Evolutionary conservation across 768 basidiomycete genomes (phyloP), one percentile per base, ranked within the genome.

Genomic region (Chlorophyllum brunneum): DNA sequence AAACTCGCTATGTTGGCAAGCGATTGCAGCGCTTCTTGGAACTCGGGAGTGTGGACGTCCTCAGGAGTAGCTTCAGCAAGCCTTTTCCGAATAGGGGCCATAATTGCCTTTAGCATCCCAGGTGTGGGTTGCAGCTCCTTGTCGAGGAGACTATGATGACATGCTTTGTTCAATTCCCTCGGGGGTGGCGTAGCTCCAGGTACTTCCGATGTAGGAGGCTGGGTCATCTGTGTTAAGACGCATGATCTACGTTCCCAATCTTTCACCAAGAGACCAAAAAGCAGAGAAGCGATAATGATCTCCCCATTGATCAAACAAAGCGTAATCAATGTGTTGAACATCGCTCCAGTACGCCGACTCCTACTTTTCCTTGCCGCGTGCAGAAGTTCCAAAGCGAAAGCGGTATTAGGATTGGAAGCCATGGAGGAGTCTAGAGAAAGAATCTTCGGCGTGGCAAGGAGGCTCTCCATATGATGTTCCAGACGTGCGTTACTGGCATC

Each of bases 281-380:
- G 67, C 23, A 91, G 67, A 1, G 85, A 83, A 0, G 80, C 88
- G n/a, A 87, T 73, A 34, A 92, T 75, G 43, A 92, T 82, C 62
- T 92, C 90, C 22, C 88, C 87, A 44, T 92, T 88, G 33, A 89
- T 63, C 16, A 92, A 70, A 51, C 84, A 86, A 7, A 83, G 75
- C 3, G 77, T 70, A 56, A 91, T 72, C 43, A 89, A 65, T 1
- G 73, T 71, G 46, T 76, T 75, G 61, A 82, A 88, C 73, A 88
- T 81, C 26, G 71, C 68, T n/a, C 77, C 67, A 1, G 81, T 79
- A 38, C 83, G 77, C 26, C 74, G 69, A 45, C 80, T 79, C 24
- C 80, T 73, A 38, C 77, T 75, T 36, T 72, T 64, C n/a, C 79
- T 75, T 0, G 85, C 85, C 3, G 70, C 65, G 37, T 68, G 59